Conservation (phyloP, 768 basidiomycete genomes). For the Russula abietina region DNA sequence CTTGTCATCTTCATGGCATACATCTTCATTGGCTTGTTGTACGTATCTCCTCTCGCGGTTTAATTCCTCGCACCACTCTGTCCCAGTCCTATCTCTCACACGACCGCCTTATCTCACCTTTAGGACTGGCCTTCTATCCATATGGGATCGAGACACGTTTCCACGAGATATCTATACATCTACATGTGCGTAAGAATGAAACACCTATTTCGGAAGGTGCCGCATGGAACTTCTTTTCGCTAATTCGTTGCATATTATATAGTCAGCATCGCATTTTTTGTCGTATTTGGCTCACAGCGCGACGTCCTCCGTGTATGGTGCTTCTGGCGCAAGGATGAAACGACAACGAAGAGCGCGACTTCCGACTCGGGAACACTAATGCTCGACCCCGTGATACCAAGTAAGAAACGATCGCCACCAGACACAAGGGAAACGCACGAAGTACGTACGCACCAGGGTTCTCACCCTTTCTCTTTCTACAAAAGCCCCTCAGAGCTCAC, state of each 20-base stretch:
- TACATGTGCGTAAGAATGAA: constrained; percentile 12
- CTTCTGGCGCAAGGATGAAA: not conserved
- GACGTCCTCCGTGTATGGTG: constrained; percentile 15
- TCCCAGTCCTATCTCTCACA: not conserved
- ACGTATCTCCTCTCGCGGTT: not conserved
- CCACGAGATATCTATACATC: constrained; percentile 18
- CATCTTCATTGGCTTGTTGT: constrained; percentile 4
- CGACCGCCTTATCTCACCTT: not conserved
- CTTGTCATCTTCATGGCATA: constrained; percentile 9
- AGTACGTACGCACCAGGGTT: not conserved
- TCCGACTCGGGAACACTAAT: not conserved
- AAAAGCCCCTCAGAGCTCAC: not conserved
- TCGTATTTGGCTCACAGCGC: constrained; percentile 13
- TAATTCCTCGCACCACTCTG: no score
- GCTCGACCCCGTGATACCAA: not conserved
- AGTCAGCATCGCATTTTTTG: constrained; percentile 16
- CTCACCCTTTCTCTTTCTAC: not conserved
- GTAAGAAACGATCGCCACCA: not conserved
- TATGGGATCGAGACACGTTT: not conserved
- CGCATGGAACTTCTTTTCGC: not conserved
- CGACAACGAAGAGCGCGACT: not conserved
- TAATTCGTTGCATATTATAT: not conserved
- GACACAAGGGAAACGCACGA: not conserved
- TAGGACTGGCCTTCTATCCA: constrained; percentile 13
- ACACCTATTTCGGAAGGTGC: not conserved